phyloP scores from a whole-genome alignment of 164 flowering plant species.

The Liquidambar formosana region DNA sequence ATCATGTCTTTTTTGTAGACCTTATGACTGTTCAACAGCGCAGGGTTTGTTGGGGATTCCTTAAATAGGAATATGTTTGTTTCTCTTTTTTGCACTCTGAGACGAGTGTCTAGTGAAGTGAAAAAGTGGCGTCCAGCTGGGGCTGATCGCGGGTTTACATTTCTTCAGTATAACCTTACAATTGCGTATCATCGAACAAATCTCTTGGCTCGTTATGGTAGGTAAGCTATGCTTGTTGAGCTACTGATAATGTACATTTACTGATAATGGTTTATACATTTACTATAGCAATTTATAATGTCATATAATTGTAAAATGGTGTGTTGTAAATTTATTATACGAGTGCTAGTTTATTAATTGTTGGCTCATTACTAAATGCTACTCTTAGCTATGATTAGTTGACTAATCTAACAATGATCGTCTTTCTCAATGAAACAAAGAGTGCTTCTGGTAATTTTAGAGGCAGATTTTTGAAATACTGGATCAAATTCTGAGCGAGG shows the following conservation, averaged over 20 bases:
- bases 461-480: neutral
- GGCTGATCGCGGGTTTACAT: slow-evolving; percentile 94
- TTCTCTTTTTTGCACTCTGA: slow-evolving; percentile 82
- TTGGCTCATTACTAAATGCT: neutral
- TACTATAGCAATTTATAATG: too few species aligned
- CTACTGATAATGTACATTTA: too few species aligned
- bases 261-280: too few species aligned
- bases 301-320: too few species aligned
- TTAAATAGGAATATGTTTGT: slow-evolving; percentile 97
- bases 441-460: neutral
- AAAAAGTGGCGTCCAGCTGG: slow-evolving; percentile 96
- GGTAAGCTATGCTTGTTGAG: slow-evolving; percentile 59
- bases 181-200: slow-evolving; percentile 95
- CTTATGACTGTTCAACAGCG: slow-evolving; percentile 47
- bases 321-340: too few species aligned
- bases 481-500: neutral
- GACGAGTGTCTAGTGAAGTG: slow-evolving; percentile 57
- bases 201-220: slow-evolving; percentile 91
- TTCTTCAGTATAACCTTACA: slow-evolving; percentile 78
- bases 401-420: neutral
- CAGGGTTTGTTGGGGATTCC: slow-evolving; percentile 99
- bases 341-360: neutral
- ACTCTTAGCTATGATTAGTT: neutral
- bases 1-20: slow-evolving; percentile 14
- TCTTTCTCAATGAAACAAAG: neutral